Conservation (phyloP, 1,284 basidiomycete genomes). For the Ganoderma meredithae region DNA sequence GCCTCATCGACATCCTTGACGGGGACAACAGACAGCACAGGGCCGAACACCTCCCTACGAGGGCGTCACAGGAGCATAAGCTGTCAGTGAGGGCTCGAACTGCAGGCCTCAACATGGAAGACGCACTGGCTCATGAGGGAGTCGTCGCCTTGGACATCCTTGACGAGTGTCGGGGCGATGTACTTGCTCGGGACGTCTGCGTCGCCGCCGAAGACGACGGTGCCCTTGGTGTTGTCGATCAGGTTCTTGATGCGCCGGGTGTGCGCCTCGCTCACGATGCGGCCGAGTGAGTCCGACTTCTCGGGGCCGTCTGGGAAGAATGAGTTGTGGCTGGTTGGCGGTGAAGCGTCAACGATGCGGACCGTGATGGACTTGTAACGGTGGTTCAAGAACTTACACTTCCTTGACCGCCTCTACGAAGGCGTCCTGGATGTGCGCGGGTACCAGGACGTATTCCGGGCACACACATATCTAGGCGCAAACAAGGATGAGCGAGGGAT, state of each 20-base stretch:
- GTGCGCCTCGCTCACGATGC: conserved; percentile 58
- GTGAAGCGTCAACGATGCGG: neutral
- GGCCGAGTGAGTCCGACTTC: conserved; percentile 49
- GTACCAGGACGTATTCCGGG: conserved; percentile 70
- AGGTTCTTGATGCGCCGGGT: conserved; percentile 68
- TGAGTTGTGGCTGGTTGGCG: conserved; percentile 26
- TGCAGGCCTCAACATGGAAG: too few relatives aligned
- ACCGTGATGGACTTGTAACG: neutral
- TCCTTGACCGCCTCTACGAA: conserved; percentile 69
- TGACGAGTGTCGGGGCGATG: conserved; percentile 72
- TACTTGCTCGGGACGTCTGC: conserved; percentile 62
- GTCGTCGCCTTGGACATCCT: conserved; percentile 66
- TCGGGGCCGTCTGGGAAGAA: conserved; percentile 59
- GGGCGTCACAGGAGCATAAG: neutral
- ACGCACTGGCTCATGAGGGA: conserved; percentile 75
- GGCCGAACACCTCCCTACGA: conserved; percentile 45
- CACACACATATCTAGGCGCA: conserved; percentile 37
- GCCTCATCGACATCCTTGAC: conserved; percentile 76
- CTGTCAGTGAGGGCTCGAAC: neutral
- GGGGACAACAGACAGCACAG: conserved; percentile 71
- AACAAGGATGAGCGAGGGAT: too few relatives aligned
- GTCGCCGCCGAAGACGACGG: conserved; percentile 73
- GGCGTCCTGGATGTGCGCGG: conserved; percentile 63
- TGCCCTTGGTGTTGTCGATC: conserved; percentile 73
- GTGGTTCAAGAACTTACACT: conserved; percentile 46